Evolutionary conservation across 2,329 filamentous ascomycete genomes (phyloP), one percentile per base, ranked within the genome.

Genomic region (Colletotrichum falcatum): DNA sequence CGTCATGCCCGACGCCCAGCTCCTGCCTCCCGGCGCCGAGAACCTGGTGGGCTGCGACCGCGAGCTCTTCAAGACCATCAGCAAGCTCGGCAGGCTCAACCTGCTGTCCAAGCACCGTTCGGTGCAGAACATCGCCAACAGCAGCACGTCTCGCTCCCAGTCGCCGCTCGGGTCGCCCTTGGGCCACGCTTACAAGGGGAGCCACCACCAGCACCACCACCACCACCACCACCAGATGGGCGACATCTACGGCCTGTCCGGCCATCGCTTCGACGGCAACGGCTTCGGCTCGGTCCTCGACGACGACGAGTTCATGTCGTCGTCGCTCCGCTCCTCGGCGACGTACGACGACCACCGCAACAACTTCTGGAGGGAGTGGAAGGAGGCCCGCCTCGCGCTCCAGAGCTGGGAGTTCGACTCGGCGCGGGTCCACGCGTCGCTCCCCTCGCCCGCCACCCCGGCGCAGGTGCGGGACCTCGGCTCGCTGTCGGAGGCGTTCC

Each of bases 31-130:
- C 72, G 91, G 92, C 2, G 83, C 93, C 30, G 95, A 97, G 81
- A 96, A 97, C 78, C 86, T 97, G 60, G 91, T 94, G 3, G 95
- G 95, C 48, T 97, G 95, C 77, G 94, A 98, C 77, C 89, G 93
- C 8, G 88, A 92, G 70, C 86, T 98, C 2, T 98, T 98, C 87
- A 94, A 92, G 80, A 90, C 94, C 7, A 92, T 98, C 74, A 91
- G 92, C 74, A 91, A 92, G 77, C 89, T 98, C 2, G 94, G 94
- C 30, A 90, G 94, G 48, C 84, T 98, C 26, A 97, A 97, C 78
- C 84, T 97, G 18, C 85, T 98, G 35, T 94, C 93, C 42, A 94
- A 97, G 77, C 85, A 89, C 72, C 86, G 88, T 1, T 83, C 85
- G 0, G 87, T 90, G 5, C 82, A 85, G 76, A 83, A 79, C 73